Conservation (phyloP, 1,284 basidiomycete species). For the Sanghuangporus weigelae region DNA sequence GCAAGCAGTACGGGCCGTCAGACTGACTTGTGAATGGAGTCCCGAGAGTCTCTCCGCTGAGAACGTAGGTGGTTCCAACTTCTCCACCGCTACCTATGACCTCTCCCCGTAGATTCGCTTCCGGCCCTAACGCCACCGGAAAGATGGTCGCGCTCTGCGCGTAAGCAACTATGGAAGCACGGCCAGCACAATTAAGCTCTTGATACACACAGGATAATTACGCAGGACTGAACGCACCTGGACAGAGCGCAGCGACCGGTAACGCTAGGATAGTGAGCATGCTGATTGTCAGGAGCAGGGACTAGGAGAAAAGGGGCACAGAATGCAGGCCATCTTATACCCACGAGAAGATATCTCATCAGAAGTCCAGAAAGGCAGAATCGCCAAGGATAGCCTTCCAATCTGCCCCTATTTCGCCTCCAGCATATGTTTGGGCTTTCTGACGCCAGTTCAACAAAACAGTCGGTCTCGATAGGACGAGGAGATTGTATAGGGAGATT, state of each 20-base stretch:
- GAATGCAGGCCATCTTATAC: not conserved
- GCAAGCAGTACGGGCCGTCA: not conserved
- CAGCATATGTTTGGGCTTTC: not conserved
- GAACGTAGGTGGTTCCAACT: conserved; percentile 13
- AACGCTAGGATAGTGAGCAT: not conserved
- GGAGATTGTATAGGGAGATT: not conserved
- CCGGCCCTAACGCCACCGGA: conserved; percentile 1
- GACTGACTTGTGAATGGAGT: conserved; percentile 13
- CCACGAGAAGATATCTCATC: not conserved
- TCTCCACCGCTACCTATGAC: conserved; percentile 5
- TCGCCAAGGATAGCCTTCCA: not conserved
- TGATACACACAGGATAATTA: not conserved
- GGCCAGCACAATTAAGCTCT: not conserved
- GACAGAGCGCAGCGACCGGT: not conserved
- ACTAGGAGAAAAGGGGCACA: not conserved
- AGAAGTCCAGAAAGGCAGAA: not conserved
- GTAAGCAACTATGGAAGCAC: not conserved
- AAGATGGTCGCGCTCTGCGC: conserved; percentile 12
- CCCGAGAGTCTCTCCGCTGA: conserved; percentile 8
- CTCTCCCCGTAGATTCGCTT: conserved; percentile 3
- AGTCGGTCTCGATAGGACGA: not conserved
- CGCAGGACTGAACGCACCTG: not conserved
- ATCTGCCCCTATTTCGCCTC: not conserved
- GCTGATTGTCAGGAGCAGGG: not conserved
- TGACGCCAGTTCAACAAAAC: not conserved